Base-by-base conservation (phyloP, 2,329 filamentous ascomycete species). In the Furcasterigmium sp. region DNA sequence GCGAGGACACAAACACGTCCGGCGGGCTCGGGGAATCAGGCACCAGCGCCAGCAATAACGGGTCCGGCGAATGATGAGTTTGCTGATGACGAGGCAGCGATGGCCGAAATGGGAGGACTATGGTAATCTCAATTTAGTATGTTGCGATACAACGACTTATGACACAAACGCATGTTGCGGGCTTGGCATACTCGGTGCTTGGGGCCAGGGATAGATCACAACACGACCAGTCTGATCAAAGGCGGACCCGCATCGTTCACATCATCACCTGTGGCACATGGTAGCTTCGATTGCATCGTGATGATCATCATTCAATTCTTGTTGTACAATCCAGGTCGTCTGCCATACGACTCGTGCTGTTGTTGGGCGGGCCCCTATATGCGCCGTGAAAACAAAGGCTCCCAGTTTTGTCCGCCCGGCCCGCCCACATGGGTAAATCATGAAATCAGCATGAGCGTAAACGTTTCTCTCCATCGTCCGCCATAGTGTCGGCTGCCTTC, bases 61-160 rank as follows among this genome's bases (percentile, higher is more conserved):
- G 17, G n/a, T 11, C n/a, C 32, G 6, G 39, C 14, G 20, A 52
- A 59, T 5, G 58, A 72, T 28, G 61, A 68, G 19, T 81, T 77
- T 57, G 75, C 71, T 2, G 81, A 82, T 42, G 82, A 85, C 13
- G 79, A 85, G 61, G 83, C 80, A 46, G 82, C 76, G 1, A 82
- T 89, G 79, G 78, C 75, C 29, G 79, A 79, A 49, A 77, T 80
- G 73, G 75, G 76, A 32, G 75, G 69, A 0, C 48, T 77, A 19
- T 79, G 72, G 73, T 76, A 35, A 11, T 26, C 7, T 26, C 11
- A 7, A 26, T n/a, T 7, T 17, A 11, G 32, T 5, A 11, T 17
- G 8, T 4, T 10, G 32, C 15, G 15, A n/a, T 32, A n/a, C n/a
- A 35, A 35, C 18, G 32, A 35, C 11, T 35, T 35, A 35, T 35